Percentiles rank a stretch among this genome's conserved stretches.
phyloP scores from a whole-genome alignment of 768 basidiomycete genomes.

The Symmetrospora coprosmae region DNA sequence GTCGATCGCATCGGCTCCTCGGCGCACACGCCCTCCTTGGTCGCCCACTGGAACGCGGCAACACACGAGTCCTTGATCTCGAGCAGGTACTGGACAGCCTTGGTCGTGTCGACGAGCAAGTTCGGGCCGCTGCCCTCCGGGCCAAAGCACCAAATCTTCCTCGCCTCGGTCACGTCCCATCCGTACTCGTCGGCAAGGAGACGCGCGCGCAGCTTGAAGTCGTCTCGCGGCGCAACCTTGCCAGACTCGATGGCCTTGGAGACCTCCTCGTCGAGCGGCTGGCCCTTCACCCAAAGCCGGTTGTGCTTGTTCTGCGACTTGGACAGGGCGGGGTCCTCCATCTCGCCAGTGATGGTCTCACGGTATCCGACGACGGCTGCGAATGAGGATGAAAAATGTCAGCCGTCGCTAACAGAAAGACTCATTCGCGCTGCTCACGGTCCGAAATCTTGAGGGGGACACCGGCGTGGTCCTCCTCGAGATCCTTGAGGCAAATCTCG shows the following conservation, averaged over 20 bases:
- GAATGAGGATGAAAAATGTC: not conserved
- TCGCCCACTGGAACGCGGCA: conserved; percentile 98
- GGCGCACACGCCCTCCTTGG: conserved; percentile 60
- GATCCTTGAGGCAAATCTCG: conserved; percentile 99
- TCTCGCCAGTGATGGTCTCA: conserved; percentile 94
- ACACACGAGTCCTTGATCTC: conserved; percentile 99
- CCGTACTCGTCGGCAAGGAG: conserved; percentile 86
- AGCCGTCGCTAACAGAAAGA: not conserved
- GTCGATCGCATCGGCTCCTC: conserved; percentile 99
- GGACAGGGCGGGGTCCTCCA: conserved; percentile 85
- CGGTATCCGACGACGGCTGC: conserved; percentile 81
- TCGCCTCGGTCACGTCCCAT: conserved; percentile 98
- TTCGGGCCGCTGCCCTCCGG: conserved; percentile 96
- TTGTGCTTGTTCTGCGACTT: conserved; percentile 99
- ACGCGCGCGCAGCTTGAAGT: conserved; percentile 93
- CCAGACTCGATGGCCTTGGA: conserved; percentile 82
- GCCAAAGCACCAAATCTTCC: conserved; percentile 99
- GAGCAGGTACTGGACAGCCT: conserved; percentile 81
- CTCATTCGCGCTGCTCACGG: conserved; percentile 34
- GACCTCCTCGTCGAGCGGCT: conserved; percentile 86
- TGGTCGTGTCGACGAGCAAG: conserved; percentile 91
- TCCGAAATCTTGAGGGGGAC: conserved; percentile 97
- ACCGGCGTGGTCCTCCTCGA: conserved; percentile 98
- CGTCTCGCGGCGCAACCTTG: conserved; percentile 74
- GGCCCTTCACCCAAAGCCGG: conserved; percentile 83